phyloP scores from a whole-genome alignment of 139 green algal species.

The Micromonas commoda region DNA sequence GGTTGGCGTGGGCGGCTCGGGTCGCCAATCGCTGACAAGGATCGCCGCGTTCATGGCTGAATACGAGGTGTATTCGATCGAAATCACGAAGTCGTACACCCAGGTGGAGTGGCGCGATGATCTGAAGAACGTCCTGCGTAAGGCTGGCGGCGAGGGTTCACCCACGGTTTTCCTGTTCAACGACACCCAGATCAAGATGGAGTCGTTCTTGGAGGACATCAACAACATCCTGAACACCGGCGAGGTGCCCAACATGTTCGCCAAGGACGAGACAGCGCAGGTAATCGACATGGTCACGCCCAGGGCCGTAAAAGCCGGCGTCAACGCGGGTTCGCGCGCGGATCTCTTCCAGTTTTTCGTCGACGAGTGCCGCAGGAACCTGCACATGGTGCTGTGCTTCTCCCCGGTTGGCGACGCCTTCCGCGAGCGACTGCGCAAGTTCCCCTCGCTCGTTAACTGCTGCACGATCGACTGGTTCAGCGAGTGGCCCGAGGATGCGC shows the following conservation, averaged over 20 bases:
- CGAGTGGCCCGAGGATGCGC: constrained; percentile 44
- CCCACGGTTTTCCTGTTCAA: constrained; percentile 62
- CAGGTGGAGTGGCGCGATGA: constrained; percentile 59
- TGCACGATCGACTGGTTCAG: constrained; percentile 45
- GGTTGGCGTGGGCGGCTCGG: constrained; percentile 67
- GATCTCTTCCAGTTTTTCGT: constrained; percentile 62
- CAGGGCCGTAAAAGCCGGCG: constrained; percentile 27
- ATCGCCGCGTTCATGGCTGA: constrained; percentile 55
- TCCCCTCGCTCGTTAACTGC: constrained; percentile 43
- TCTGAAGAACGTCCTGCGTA: constrained; percentile 63
- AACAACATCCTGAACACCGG: constrained; percentile 68
- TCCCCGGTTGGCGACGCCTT: constrained; percentile 55
- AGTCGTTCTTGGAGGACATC: constrained; percentile 68
- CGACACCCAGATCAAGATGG: constrained; percentile 62
- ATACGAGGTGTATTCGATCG: constrained; percentile 55
- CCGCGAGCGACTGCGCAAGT: constrained; percentile 37
- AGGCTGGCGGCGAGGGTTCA: constrained; percentile 55
- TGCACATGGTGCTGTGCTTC: constrained; percentile 71
- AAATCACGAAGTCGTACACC: constrained; percentile 54
- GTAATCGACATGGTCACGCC: constrained; percentile 52
- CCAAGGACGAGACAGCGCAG: constrained; percentile 59
- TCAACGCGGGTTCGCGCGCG: constrained; percentile 43
- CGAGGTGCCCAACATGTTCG: constrained; percentile 58
- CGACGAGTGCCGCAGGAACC: constrained; percentile 54
- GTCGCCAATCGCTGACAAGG: constrained; percentile 63